Evolutionary conservation across 495 filamentous ascomycete species (phyloP), one percentile per base, ranked within the genome.

Genomic region (Neurospora sp.): DNA sequence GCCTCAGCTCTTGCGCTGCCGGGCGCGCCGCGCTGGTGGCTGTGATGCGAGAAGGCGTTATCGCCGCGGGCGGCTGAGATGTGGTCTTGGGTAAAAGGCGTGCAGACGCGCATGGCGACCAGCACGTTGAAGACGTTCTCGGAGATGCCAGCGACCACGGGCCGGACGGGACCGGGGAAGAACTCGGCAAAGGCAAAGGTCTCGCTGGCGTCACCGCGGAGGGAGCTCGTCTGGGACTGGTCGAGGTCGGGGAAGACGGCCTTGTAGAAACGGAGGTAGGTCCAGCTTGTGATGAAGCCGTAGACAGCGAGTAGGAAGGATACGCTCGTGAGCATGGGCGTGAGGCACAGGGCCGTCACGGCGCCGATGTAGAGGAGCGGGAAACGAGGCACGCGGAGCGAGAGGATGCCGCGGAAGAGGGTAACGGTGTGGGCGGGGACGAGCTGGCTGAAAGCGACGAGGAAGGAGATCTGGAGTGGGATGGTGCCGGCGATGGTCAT

Each of bases 371-470:
- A 98, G 59, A 98, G 84, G 22, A 96, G 91, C 9, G 96, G 96
- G 79, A 98, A 97, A 76, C 96, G 93, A 75, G 85, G 86, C 14
- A 99, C 94, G 70, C 96, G 94, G 77, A 98, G 88, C 71, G 94
- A 96, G 69, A 99, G 78, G 68, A 97, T 82, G 71, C 93, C 93
- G 74, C 91, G 90, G 83, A 97, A 93, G 74, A 99, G 87, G 0
- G 94, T 92, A 45, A 99, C 95, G n/a, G 96, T 98, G 82, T 99
- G 96, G 78, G 97, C 94, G 38, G 96, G 96, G 27, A 98, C 93
- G 41, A 99, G 92, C 81, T 99, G 96, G 82, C 97, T 98, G 83
- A 98, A 98, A 71, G 96, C 93, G 77, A 99, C 94, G 72, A 99
- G 90, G 84, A 98, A 98, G 73, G 93, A 94, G 40, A 92, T 93